Evolutionary conservation across 2,329 filamentous ascomycete genomes (phyloP), one percentile per base, ranked within the genome.

Genomic region (Penicillium rolfsii): DNA sequence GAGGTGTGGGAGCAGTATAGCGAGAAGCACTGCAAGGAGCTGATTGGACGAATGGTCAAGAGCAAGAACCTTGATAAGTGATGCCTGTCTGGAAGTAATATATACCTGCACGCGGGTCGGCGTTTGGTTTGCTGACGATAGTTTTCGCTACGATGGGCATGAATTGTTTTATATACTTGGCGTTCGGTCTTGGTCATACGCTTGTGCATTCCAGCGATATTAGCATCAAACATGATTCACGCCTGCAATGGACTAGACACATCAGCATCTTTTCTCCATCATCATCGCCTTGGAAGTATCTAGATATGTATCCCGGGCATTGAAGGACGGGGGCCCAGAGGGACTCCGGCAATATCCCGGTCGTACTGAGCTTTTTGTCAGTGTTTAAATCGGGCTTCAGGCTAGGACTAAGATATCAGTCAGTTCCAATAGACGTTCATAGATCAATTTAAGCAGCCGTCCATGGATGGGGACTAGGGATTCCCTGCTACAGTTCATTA

Each of bases 1-100:
- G 91, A 96, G 71, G 78, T 86, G 0, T 89, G 87, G 87, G 87
- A 89, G 66, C 80, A 81, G 61, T 89, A 87, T 71, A 85, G 80
- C 57, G 87, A 89, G 70, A 87, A 88, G 74, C 79, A 80, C 14
- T 87, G 86, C 70, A 89, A 87, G 73, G 87, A 89, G 64, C 79
- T 84, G 64, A 83, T 90, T 68, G 81, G 81, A 8, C 82, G 85
- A 65, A 87, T 88, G 75, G 81, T 89, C 57, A 88, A 86, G 74
- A 81, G 81, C 54, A 82, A 84, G 71, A 83, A 81, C 43, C 70
- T 87, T 63, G 84, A 86, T 63, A 86, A 84, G 66, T 86, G 73
- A 80, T 49, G 35, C n/a, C 49, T n/a, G 50, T 35, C 28, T 35
- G 46, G 46, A 35, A 11, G 14, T 50, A 30, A 33, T 50, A 35